Conservation (phyloP, 768 basidiomycete genomes). For the Auricularia heimuer region DNA sequence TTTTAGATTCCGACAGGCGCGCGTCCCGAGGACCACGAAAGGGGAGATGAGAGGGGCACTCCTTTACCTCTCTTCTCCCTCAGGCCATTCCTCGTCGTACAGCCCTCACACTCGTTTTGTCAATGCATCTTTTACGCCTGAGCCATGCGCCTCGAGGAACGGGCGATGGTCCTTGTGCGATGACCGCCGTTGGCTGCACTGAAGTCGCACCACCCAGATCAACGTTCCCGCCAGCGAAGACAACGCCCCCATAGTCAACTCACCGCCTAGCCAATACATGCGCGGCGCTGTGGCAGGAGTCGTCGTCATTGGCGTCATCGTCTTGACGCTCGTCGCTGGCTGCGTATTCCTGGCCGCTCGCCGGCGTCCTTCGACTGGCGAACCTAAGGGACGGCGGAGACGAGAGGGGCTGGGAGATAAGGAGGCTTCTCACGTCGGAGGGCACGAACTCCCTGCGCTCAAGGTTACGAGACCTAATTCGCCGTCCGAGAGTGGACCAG, state of each 20-base stretch:
- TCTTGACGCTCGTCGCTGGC: neutral
- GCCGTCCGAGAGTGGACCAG: neutral
- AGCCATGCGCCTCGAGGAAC: neutral
- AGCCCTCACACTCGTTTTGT: neutral
- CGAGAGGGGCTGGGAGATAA: neutral
- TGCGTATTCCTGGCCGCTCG: neutral
- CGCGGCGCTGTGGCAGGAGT: neutral
- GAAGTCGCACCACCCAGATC: neutral
- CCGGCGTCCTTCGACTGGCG: neutral
- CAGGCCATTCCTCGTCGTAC: neutral
- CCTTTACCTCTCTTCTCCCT: neutral
- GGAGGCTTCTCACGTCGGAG: neutral
- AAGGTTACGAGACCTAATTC: neutral
- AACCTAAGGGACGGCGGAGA: neutral
- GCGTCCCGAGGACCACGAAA: neutral
- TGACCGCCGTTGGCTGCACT: neutral
- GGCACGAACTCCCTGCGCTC: neutral
- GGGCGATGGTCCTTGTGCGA: neutral
- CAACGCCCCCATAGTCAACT: neutral
- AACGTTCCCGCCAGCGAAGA: neutral
- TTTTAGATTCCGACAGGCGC: neutral
- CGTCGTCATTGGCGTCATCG: neutral
- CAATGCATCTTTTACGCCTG: neutral
- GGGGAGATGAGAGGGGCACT: neutral
- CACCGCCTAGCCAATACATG: neutral